Percentiles rank a stretch among this genome's conserved stretches.
Evolutionary conservation across 768 basidiomycete species (phyloP).

Genomic region (Leccinum fibrillosum): DNA sequence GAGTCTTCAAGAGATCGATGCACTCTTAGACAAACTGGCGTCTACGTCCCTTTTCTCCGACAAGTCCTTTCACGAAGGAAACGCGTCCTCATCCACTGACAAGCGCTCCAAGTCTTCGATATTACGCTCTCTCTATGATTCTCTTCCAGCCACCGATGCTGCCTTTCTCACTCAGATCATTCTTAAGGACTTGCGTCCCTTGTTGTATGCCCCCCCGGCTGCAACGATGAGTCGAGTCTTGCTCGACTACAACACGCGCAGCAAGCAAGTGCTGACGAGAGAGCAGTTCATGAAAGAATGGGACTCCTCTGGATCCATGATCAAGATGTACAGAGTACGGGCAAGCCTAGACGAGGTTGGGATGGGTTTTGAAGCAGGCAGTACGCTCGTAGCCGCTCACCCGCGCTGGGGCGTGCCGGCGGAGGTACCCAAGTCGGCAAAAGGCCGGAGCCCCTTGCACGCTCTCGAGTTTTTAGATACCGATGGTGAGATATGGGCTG

Average conservation of each 20-base stretch:
- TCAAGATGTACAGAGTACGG: slow-evolving; percentile 49
- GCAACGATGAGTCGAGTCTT: slow-evolving; percentile 47
- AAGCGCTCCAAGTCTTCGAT: slow-evolving; percentile 34
- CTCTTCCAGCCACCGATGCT: slow-evolving; percentile 60
- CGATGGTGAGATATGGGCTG: slow-evolving; percentile 59
- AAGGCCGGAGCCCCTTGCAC: slow-evolving; percentile 60
- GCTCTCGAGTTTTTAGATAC: slow-evolving; percentile 42
- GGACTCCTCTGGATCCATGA: slow-evolving; percentile 59
- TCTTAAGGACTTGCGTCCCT: slow-evolving; percentile 78
- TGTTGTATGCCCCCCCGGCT: slow-evolving; percentile 65
- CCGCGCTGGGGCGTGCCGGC: slow-evolving; percentile 61
- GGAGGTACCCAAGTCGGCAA: slow-evolving; percentile 80
- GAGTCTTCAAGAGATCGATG: slow-evolving; percentile 51
- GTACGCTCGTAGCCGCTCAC: slow-evolving; percentile 18
- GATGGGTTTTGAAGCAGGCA: slow-evolving; percentile 37
- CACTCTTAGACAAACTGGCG: slow-evolving; percentile 73
- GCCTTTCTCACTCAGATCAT: slow-evolving; percentile 82
- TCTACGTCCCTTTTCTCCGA: slow-evolving; percentile 61
- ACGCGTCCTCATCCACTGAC: slow-evolving; percentile 24
- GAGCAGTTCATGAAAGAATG: slow-evolving; percentile 69
- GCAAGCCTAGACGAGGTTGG: slow-evolving; percentile 60
- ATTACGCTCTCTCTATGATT: slow-evolving; percentile 56
- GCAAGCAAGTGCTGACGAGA: slow-evolving; percentile 53
- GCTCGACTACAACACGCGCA: slow-evolving; percentile 51
- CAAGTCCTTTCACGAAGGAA: slow-evolving; percentile 37